These are phyloP conservation scores for Claviceps humidiphila DNA, from an alignment of 2,329 filamentous ascomycete species.

Conservation along the genomic window DNA sequence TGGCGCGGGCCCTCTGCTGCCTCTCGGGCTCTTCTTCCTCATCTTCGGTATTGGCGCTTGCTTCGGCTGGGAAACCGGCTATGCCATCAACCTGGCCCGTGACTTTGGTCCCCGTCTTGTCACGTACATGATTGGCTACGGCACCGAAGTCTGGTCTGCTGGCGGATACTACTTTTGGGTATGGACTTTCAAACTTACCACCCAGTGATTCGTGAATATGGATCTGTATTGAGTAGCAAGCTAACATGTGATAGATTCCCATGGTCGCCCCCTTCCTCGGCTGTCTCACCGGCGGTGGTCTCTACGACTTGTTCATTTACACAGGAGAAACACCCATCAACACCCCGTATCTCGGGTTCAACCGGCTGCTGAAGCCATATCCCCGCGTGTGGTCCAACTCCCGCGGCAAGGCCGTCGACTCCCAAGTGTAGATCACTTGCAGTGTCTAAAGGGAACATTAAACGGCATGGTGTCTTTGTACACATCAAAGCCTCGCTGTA, in stretches of 20 bases:
- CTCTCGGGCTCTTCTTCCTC: constrained; percentile 54
- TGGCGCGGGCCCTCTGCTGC: constrained; percentile 41
- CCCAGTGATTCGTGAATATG: not conserved
- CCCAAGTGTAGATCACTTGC: constrained; percentile 9
- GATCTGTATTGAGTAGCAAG: not conserved
- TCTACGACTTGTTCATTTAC: constrained; percentile 57
- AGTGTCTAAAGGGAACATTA: not conserved
- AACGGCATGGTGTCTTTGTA: not conserved
- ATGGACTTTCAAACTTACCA: constrained; percentile 9
- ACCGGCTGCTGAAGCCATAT: constrained; percentile 28
- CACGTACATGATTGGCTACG: constrained; percentile 56
- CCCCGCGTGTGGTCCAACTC: constrained; percentile 25
- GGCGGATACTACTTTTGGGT: constrained; percentile 65
- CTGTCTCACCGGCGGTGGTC: constrained; percentile 46
- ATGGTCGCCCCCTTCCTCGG: constrained; percentile 60
- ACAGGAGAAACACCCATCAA: constrained; percentile 60
- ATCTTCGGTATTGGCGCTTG: constrained; percentile 62
- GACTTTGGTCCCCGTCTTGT: constrained; percentile 59
- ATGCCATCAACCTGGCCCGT: constrained; percentile 60
- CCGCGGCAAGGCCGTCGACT: constrained; percentile 11
- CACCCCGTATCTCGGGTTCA: constrained; percentile 50
- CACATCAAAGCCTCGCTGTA: no score
- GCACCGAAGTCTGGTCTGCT: constrained; percentile 50
- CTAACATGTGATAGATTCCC: constrained; percentile 39
- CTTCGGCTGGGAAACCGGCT: constrained; percentile 66